Conservation (phyloP, 495 filamentous ascomycete species). For the Penicillium goetzii region DNA sequence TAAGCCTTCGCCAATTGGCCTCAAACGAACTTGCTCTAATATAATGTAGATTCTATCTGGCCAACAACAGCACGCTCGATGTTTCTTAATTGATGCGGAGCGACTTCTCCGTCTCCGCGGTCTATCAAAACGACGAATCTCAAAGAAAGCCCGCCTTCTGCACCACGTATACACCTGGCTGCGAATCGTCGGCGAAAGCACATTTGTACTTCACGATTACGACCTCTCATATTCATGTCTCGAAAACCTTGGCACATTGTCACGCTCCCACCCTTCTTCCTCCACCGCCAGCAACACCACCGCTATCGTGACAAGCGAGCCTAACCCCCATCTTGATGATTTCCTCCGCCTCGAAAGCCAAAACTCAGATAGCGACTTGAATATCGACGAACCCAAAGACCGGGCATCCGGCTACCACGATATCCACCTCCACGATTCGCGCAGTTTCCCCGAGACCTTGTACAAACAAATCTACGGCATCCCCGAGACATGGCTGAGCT, state of each 20-base stretch:
- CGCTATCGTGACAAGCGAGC: constrained; percentile 11
- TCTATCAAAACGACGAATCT: constrained; percentile 37
- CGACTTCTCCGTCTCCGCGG: constrained; percentile 36
- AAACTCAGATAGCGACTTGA: constrained; percentile 38
- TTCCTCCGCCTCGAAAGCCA: constrained; percentile 38
- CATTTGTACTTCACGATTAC: constrained; percentile 41
- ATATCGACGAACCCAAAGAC: constrained; percentile 43
- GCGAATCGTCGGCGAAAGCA: constrained; percentile 42
- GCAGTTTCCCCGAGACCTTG: constrained; percentile 35
- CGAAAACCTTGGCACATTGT: constrained; percentile 25
- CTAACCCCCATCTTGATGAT: constrained; percentile 36
- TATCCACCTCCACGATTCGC: constrained; percentile 41
- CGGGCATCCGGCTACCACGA: constrained; percentile 31
- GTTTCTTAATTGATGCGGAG: constrained; percentile 42
- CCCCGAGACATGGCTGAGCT: constrained; percentile 42
- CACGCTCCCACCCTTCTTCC: constrained; percentile 12
- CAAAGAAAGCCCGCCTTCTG: constrained; percentile 39
- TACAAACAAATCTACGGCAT: constrained; percentile 43
- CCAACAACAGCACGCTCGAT: constrained; percentile 39
- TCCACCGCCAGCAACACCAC: not conserved
- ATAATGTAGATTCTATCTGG: constrained; percentile 34
- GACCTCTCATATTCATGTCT: constrained; percentile 31
- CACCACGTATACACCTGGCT: constrained; percentile 45
- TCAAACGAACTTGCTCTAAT: constrained; percentile 2
- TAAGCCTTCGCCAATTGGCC: constrained; percentile 12